A percentile compares a stretch with the other conserved stretches of the same genome.
These are phyloP conservation scores for Malus hybrid DNA, from an alignment of 331 rosid genomes.

Conservation along the genomic window DNA sequence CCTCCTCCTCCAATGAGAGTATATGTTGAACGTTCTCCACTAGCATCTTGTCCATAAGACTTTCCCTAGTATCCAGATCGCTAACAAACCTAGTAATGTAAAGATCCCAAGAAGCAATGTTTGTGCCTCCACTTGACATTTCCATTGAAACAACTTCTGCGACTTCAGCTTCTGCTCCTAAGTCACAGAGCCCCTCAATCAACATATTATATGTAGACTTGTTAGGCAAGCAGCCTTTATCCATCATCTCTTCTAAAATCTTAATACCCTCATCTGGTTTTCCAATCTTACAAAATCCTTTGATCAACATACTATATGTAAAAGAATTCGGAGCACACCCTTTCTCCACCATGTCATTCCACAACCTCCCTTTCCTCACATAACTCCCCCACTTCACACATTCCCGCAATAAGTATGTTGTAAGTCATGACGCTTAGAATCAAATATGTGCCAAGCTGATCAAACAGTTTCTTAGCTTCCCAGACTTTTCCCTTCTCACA, in stretches of 20 bases:
- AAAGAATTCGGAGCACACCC: constrained; percentile 51
- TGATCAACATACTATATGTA: constrained; percentile 59
- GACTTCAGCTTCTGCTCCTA: constrained; percentile 28
- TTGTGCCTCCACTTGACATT: constrained; percentile 24
- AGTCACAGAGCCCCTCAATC: constrained; percentile 38
- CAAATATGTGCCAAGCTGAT: constrained; percentile 46
- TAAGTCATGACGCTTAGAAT: constrained; percentile 50
- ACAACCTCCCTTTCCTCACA: constrained; percentile 64
- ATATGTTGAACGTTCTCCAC: constrained; percentile 7
- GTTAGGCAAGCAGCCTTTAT: constrained; percentile 45
- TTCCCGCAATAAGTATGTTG: constrained; percentile 51
- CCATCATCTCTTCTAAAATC: constrained; percentile 66
- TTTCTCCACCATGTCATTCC: constrained; percentile 83
- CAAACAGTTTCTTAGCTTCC: constrained; percentile 58
- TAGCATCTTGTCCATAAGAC: constrained; percentile 38
- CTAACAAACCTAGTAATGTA: constrained; percentile 24
- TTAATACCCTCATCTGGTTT: constrained; percentile 58
- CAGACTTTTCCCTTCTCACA: constrained; percentile 57
- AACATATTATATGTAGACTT: constrained; percentile 43
- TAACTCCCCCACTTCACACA: constrained; percentile 71
- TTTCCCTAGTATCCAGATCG: constrained; percentile 18
- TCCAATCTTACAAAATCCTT: constrained; percentile 60
- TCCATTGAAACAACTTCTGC: constrained; percentile 38
- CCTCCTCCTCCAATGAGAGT: neutral
- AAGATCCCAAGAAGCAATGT: constrained; percentile 43